Evolutionary conservation across 225 moss, liverwort and hornwort genomes (phyloP).

Genomic region (Asterella californica): DNA sequence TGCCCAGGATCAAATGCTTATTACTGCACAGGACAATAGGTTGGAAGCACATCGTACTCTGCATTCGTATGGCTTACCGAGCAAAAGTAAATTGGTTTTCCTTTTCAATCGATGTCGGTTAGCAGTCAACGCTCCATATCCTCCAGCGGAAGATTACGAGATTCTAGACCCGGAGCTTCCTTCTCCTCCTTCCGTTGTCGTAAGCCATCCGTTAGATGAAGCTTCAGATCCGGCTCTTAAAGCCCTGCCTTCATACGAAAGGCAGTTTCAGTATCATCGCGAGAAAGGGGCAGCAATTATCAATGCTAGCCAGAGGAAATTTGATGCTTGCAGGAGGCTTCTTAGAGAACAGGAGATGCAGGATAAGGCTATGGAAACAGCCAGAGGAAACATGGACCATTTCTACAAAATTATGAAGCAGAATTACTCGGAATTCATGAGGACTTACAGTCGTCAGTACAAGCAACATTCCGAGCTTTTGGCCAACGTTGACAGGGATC

Average conservation of each 20-base stretch:
- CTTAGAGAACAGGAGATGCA: conserved; percentile 89
- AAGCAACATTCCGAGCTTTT: conserved; percentile 90
- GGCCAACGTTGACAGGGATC: conserved; percentile 74
- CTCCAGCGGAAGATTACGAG: conserved; percentile 67
- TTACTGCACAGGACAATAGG: conserved; percentile 69
- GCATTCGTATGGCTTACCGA: conserved; percentile 75
- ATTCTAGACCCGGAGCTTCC: conserved; percentile 38
- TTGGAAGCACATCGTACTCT: conserved; percentile 62
- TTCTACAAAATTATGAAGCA: conserved; percentile 82
- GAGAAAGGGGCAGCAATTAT: conserved; percentile 67
- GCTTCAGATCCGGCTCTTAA: conserved; percentile 83
- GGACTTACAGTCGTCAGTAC: conserved; percentile 71
- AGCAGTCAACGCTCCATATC: conserved; percentile 65
- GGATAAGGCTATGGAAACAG: conserved; percentile 88
- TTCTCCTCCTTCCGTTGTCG: conserved; percentile 57
- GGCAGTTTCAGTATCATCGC: conserved; percentile 80
- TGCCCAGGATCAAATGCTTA: conserved; percentile 87
- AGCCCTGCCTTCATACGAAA: conserved; percentile 83
- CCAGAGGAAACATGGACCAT: conserved; percentile 81
- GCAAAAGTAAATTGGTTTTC: conserved; percentile 70
- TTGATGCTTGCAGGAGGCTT: conserved; percentile 74
- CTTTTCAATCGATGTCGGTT: conserved; percentile 87
- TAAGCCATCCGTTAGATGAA: conserved; percentile 68
- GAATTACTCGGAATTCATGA: conserved; percentile 71
- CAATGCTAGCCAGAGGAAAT: conserved; percentile 67